Evolutionary conservation across 768 basidiomycete species (phyloP), one percentile per base, ranked within the genome.

Genomic region (Suillus variegatus): DNA sequence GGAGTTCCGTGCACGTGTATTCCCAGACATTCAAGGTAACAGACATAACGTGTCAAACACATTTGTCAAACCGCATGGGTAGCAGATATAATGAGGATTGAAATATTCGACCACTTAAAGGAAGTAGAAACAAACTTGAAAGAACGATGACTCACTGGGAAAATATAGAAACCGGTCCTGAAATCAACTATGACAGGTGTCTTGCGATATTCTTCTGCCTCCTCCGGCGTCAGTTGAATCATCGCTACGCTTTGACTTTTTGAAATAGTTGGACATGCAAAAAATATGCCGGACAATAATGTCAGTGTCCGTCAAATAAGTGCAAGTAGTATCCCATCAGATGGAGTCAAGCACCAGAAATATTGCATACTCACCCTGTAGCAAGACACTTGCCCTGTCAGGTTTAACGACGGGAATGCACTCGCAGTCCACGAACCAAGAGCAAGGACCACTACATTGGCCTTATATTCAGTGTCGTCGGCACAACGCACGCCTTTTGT

Each of bases 391-490:
- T 79, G 3, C 78, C 73, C 73, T 18, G 82, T 78, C 46, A 91
- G 71, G 14, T 79, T 75, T 10, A 89, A 75, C 46, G 84, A 83
- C 9, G 89, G 87, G 72, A 96, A 93, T 1, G 88, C 75, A 2
- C 89, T 89, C 10, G 92, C 86, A 1, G 94, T 95, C 97, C 96
- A 97, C 6, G 90, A 85, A 28, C 95, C 94, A 16, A 88, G 80
- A 9, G 93, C 87, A 41, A 95, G 74, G 36, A 97, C 79, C 9
- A 94, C 83, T 56, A 87, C 68, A 62, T 88, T 84, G 1, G 88
- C 91, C 18, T 77, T 69, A 68, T 87, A 84, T 13, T 73, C 67
- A 3, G 79, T 79, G 9, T 90, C 92, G 72, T 89, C 86, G 25
- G 75, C 75, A 66, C 92, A 88, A 38, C 76, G 75, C 6, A 94